These are phyloP conservation scores for Trichoderma gamsii DNA, from an alignment of 495 filamentous ascomycete genomes.

Conservation along the genomic window DNA sequence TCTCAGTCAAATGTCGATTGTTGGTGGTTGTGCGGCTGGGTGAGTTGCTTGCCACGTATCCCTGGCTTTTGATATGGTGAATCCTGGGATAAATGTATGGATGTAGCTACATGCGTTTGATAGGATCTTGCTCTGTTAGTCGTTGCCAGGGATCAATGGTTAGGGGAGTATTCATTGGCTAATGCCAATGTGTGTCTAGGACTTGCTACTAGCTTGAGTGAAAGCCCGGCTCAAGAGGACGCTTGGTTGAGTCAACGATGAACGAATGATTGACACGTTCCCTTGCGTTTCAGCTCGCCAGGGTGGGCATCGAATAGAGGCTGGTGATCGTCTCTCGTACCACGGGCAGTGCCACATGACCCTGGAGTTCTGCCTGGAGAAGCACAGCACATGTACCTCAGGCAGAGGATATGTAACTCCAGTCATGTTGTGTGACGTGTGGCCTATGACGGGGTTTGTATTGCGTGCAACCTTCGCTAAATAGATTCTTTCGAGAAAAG, in stretches of 20 bases:
- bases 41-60: neutral
- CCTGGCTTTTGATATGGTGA: neutral
- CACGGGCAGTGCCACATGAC: neutral
- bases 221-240: neutral
- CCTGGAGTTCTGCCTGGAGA: too few species aligned
- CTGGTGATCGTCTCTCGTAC: neutral
- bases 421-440: too few species aligned
- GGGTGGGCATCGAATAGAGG: neutral
- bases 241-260: neutral
- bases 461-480: too few species aligned
- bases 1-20: neutral
- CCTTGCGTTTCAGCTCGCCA: conserved; percentile 1
- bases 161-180: neutral
- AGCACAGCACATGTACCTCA: too few species aligned
- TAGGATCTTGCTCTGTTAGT: neutral
- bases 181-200: neutral
- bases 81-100: neutral
- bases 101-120: neutral
- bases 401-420: too few species aligned
- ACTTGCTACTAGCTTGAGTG: too few species aligned
- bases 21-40: neutral
- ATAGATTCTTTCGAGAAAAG: too few species aligned
- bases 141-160: neutral
- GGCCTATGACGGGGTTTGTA: too few species aligned
- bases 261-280: conserved; percentile 4